Conservation (phyloP, 2,329 filamentous ascomycete species). For the Calonectria henricotiae region DNA sequence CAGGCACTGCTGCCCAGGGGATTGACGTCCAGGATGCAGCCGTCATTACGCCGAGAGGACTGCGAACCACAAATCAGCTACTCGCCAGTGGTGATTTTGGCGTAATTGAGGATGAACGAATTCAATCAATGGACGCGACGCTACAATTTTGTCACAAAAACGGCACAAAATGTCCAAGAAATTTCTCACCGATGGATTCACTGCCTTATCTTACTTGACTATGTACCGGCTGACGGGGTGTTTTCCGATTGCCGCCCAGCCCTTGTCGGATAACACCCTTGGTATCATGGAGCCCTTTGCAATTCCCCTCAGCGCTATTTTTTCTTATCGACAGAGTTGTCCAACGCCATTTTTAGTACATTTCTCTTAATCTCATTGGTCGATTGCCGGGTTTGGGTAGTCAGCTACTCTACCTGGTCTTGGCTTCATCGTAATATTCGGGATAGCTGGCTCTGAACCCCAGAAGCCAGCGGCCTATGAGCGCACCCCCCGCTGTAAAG, state of each 20-base stretch:
- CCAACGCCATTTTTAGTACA: background rate
- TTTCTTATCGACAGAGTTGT: background rate
- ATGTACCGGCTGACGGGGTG: background rate
- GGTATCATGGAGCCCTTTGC: no score
- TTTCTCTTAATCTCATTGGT: background rate
- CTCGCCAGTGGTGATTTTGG: no score
- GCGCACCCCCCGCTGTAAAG: background rate
- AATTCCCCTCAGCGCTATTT: background rate
- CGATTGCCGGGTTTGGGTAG: background rate
- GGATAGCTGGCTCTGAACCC: constrained; percentile 14
- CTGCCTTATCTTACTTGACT: background rate
- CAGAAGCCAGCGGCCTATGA: constrained; percentile 15
- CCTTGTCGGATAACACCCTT: constrained; percentile 4
- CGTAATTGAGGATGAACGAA: no score
- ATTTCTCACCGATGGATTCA: background rate
- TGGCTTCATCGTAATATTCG: constrained; percentile 21
- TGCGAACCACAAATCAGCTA: background rate
- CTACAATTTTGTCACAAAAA: background rate
- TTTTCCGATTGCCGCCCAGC: constrained; percentile 1
- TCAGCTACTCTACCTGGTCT: background rate
- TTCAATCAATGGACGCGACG: background rate
- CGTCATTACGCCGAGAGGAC: background rate
- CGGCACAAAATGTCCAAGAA: background rate
- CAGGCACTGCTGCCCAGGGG: constrained; percentile 1
- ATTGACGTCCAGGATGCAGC: constrained; percentile 6